These are phyloP conservation scores for Simplicillium sp. DNA, from an alignment of 2,329 filamentous ascomycete species.

Conservation along the genomic window DNA sequence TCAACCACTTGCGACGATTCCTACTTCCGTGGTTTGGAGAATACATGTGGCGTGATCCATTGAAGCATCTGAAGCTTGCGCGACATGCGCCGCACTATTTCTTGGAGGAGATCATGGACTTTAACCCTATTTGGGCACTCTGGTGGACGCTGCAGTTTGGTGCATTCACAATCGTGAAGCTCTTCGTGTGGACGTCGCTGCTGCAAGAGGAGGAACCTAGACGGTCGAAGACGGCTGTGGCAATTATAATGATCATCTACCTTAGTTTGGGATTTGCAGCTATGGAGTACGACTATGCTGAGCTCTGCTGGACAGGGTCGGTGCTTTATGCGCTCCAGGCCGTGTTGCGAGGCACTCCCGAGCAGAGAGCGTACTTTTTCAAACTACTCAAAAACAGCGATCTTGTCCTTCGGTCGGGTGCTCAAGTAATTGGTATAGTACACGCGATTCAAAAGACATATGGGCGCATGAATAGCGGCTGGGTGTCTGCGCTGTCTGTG, in stretches of 20 bases:
- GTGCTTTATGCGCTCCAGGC: slow-evolving; percentile 14
- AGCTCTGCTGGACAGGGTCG: slow-evolving; percentile 16
- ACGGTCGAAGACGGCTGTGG: too few species aligned
- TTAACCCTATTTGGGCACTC: too few species aligned
- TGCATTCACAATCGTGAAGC: too few species aligned
- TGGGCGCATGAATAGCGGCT: neutral
- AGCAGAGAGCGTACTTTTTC: slow-evolving; percentile 6
- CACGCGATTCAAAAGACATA: neutral
- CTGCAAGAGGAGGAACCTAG: too few species aligned
- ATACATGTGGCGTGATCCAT: too few species aligned
- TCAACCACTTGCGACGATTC: too few species aligned
- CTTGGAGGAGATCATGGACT: too few species aligned
- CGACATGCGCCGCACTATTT: too few species aligned
- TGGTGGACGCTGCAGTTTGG: too few species aligned
- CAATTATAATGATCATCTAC: slow-evolving; percentile 7
- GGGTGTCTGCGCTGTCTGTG: slow-evolving; percentile 9
- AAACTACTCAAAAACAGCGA: slow-evolving; percentile 3
- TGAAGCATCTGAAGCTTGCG: too few species aligned
- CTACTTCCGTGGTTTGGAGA: too few species aligned
- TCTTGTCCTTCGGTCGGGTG: neutral
- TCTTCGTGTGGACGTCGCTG: too few species aligned
- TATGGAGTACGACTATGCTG: slow-evolving; percentile 19
- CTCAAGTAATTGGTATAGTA: slow-evolving; percentile 7
- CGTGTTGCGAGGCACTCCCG: slow-evolving; percentile 9
- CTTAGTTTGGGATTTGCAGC: slow-evolving; percentile 16